Percentiles rank a stretch among this genome's conserved stretches.
Conservation (phyloP, 345 rosid species). For the Lepidium africanum region DNA sequence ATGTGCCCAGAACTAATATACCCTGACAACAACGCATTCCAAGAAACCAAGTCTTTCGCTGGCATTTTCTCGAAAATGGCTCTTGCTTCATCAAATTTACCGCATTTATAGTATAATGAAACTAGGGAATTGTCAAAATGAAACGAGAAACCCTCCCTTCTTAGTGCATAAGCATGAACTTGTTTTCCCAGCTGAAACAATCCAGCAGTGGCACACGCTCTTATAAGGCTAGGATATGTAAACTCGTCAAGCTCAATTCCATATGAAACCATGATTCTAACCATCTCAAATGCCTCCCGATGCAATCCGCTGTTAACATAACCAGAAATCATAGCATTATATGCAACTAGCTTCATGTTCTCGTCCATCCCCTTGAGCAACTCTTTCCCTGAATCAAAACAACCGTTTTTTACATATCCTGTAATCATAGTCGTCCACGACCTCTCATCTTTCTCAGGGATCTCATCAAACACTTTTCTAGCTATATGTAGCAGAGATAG, state of each 20-base stretch:
- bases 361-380: constrained; percentile 22
- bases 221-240: constrained; percentile 29
- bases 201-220: constrained; percentile 31
- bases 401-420: constrained; percentile 27
- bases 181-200: constrained; percentile 26
- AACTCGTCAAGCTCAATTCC: constrained; percentile 31
- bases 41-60: constrained; percentile 29
- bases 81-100: constrained; percentile 24
- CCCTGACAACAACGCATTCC: constrained; percentile 33
- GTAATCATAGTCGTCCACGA: constrained; percentile 36
- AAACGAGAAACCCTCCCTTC: constrained; percentile 22
- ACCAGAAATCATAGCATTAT: constrained; percentile 32
- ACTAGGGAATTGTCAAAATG: constrained; percentile 27
- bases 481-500: constrained; percentile 6
- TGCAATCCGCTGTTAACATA: constrained; percentile 26
- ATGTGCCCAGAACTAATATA: constrained; percentile 31
- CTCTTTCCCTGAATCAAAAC: constrained; percentile 19
- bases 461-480: constrained; percentile 30
- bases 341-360: constrained; percentile 24
- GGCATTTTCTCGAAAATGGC: constrained; percentile 28
- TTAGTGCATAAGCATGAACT: constrained; percentile 26
- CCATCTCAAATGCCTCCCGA: constrained; percentile 27
- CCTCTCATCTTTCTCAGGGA: constrained; percentile 29
- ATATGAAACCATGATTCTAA: constrained; percentile 19
- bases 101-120: constrained; percentile 30